These are phyloP conservation scores for Quillaja saponaria DNA, from an alignment of 306 rosid species.

Conservation along the genomic window DNA sequence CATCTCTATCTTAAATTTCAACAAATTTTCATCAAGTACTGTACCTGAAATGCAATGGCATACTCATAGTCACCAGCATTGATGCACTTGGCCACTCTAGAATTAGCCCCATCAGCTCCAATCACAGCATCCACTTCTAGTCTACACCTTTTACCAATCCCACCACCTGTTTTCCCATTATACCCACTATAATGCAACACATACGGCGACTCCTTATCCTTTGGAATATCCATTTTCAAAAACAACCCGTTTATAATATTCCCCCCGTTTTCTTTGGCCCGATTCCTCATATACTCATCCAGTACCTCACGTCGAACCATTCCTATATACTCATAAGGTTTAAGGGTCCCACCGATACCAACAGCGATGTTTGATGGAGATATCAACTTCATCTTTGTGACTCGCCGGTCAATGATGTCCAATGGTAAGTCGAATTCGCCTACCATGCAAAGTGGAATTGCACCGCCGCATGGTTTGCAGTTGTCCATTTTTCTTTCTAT, in stretches of 20 bases:
- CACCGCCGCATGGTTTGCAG: constrained; percentile 99
- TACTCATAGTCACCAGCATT: constrained; percentile 68
- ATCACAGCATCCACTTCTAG: constrained; percentile 82
- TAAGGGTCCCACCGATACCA: constrained; percentile 80
- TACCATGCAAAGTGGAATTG: constrained; percentile 94
- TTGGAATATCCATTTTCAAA: constrained; percentile 59
- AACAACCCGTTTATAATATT: constrained; percentile 60
- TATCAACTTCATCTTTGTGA: constrained; percentile 67
- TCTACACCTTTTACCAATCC: no score
- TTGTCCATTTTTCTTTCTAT: constrained; percentile 73
- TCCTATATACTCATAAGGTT: constrained; percentile 74
- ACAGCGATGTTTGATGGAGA: constrained; percentile 90
- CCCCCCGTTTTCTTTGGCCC: constrained; percentile 70
- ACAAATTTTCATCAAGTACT: no score
- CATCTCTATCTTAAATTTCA: no score
- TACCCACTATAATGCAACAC: constrained; percentile 54
- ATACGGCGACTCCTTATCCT: constrained; percentile 42
- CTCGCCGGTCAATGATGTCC: constrained; percentile 80
- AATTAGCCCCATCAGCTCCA: constrained; percentile 86
- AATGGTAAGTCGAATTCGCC: constrained; percentile 75
- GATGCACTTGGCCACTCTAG: constrained; percentile 79
- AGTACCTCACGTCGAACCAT: constrained; percentile 93
- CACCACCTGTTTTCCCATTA: constrained; percentile 31
- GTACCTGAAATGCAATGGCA: constrained; percentile 93
- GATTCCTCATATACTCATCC: constrained; percentile 79